A percentile compares a stretch with the other conserved stretches of the same genome.
These are phyloP conservation scores for Olyra latifolia DNA, from an alignment of 176 grass and related monocot genomes.

Conservation along the genomic window DNA sequence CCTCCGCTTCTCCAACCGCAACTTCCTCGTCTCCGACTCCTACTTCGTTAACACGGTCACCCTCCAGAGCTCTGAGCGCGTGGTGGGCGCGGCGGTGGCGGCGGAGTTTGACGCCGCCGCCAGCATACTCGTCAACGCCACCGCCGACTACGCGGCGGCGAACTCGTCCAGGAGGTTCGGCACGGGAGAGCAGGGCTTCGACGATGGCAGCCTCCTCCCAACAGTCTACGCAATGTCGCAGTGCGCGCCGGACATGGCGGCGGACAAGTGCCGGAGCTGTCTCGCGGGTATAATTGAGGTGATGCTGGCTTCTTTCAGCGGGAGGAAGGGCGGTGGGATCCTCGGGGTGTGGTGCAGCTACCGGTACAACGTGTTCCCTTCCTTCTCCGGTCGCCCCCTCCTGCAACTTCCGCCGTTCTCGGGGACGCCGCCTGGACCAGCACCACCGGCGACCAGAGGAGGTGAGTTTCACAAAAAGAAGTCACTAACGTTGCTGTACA, in stretches of 20 bases:
- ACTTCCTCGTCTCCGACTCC: neutral
- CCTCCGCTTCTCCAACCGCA: neutral
- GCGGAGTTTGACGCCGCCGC: neutral
- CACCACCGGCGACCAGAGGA: neutral
- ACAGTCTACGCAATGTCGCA: neutral
- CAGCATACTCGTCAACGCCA: neutral
- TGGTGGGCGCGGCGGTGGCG: neutral
- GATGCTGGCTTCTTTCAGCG: neutral
- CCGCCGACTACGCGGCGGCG: constrained; percentile 8
- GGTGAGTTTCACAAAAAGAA: neutral
- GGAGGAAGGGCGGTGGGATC: neutral
- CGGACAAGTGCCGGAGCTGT: neutral
- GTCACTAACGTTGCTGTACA: neutral
- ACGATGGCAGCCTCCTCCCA: neutral
- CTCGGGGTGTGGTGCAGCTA: neutral
- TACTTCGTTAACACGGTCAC: neutral
- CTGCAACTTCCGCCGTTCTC: constrained; percentile 1
- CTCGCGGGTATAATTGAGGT: neutral
- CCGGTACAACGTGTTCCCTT: constrained; percentile 20
- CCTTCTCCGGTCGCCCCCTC: constrained; percentile 21
- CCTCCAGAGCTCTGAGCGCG: neutral
- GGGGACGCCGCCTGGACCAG: neutral
- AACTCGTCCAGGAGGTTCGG: neutral
- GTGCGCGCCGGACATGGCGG: neutral
- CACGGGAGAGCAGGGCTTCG: neutral